These are phyloP conservation scores for Syzygium jambos DNA, from an alignment of 345 rosid genomes.

Conservation along the genomic window DNA sequence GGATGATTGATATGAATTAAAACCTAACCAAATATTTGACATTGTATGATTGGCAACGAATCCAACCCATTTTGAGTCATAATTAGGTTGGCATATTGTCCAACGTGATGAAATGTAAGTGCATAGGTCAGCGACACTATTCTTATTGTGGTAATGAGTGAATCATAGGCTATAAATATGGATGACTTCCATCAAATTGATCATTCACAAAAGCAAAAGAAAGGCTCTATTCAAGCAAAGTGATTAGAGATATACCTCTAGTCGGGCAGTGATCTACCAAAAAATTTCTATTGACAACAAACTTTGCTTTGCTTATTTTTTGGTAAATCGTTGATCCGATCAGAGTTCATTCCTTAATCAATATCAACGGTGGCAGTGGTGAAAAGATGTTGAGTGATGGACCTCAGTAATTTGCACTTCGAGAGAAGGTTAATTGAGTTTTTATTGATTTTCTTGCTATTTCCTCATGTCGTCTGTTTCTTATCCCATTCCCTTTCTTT, in stretches of 20 bases:
- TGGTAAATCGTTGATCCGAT: not conserved
- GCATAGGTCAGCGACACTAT: not conserved
- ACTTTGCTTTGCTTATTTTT: not conserved
- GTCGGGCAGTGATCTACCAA: not conserved
- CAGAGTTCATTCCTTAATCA: not conserved
- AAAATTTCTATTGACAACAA: not conserved
- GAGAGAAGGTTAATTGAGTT: not conserved
- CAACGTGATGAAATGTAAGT: not conserved
- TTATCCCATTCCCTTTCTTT: not conserved
- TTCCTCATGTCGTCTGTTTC: not conserved
- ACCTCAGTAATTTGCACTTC: not conserved
- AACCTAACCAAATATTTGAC: not conserved
- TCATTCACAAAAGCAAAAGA: not conserved
- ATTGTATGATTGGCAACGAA: not conserved
- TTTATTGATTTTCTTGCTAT: not conserved
- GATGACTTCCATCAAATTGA: not conserved
- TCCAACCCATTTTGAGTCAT: not conserved
- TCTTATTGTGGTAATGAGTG: no score
- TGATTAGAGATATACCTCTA: not conserved
- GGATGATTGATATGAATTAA: not conserved
- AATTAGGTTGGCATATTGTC: not conserved
- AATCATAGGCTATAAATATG: not conserved
- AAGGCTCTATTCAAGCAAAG: not conserved
- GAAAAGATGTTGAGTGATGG: not conserved
- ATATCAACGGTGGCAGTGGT: no score